These are phyloP conservation scores for Neurospora intermedia DNA, from an alignment of 495 filamentous ascomycete genomes.

Conservation along the genomic window DNA sequence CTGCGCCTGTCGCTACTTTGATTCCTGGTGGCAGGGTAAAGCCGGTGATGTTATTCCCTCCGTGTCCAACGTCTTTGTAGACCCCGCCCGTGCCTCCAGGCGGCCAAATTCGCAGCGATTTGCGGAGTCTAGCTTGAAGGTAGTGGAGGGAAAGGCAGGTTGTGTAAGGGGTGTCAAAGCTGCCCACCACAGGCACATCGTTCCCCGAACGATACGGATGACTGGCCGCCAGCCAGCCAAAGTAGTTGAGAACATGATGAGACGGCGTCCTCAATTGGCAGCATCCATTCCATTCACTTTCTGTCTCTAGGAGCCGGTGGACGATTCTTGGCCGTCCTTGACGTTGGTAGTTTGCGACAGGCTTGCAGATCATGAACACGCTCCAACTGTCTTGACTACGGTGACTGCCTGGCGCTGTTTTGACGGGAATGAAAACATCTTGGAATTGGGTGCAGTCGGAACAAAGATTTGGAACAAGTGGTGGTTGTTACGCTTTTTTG, in stretches of 20 bases:
- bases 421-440: background rate
- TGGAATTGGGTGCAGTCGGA: background rate
- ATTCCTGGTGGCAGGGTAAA: constrained; percentile 19
- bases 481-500: background rate
- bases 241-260: no score
- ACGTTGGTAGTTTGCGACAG: background rate
- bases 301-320: no score
- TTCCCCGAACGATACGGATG: background rate
- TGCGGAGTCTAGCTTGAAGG: constrained; percentile 35
- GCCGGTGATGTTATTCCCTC: constrained; percentile 18
- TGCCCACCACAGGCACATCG: no score
- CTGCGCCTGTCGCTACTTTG: constrained; percentile 14
- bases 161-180: background rate
- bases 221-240: background rate
- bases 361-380: background rate
- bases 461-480: background rate
- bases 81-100: constrained; percentile 33
- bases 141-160: constrained; percentile 33
- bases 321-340: no score
- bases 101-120: constrained; percentile 35
- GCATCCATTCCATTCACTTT: no score
- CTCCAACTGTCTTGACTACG: background rate
- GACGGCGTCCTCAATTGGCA: no score
- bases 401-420: background rate
- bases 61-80: constrained; percentile 23